Percentiles rank a stretch among this genome's conserved stretches.
phyloP scores from a whole-genome alignment of 2,329 filamentous ascomycete species.

The Cadophora malorum region DNA sequence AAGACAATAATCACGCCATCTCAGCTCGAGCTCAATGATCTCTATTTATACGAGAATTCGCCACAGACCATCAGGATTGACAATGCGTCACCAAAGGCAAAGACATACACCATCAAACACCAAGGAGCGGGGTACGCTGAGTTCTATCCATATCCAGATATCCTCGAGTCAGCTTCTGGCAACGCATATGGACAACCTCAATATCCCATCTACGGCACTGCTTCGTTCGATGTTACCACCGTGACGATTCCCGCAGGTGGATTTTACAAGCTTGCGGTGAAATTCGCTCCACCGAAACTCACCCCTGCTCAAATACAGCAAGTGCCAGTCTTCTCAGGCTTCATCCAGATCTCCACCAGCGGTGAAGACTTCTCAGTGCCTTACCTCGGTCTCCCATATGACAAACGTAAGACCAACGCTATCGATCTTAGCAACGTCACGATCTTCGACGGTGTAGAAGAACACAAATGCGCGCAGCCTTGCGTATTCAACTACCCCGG shows the following conservation, averaged over 20 bases:
- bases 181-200: slow-evolving; percentile 28
- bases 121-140: slow-evolving; percentile 41
- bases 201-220: not conserved
- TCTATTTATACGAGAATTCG: not conserved
- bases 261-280: slow-evolving; percentile 31
- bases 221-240: slow-evolving; percentile 21
- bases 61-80: slow-evolving; percentile 35
- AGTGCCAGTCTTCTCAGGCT: slow-evolving; percentile 6
- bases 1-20: slow-evolving; percentile 31
- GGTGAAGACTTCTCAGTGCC: not conserved
- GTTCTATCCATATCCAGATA: slow-evolving; percentile 28
- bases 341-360: not conserved
- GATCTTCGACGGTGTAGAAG: not conserved
- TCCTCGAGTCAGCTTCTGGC: slow-evolving; percentile 25
- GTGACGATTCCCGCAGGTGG: slow-evolving; percentile 35
- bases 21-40: slow-evolving; percentile 12
- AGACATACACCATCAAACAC: slow-evolving; percentile 40
- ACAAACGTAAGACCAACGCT: not conserved
- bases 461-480: not conserved
- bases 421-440: not conserved
- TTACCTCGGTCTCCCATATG: not conserved
- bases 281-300: slow-evolving; percentile 30
- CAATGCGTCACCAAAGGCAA: slow-evolving; percentile 34
- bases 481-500: not conserved
- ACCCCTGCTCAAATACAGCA: not conserved